Conservation (phyloP, 306 rosid genomes). For the Begonia peltatifolia region DNA sequence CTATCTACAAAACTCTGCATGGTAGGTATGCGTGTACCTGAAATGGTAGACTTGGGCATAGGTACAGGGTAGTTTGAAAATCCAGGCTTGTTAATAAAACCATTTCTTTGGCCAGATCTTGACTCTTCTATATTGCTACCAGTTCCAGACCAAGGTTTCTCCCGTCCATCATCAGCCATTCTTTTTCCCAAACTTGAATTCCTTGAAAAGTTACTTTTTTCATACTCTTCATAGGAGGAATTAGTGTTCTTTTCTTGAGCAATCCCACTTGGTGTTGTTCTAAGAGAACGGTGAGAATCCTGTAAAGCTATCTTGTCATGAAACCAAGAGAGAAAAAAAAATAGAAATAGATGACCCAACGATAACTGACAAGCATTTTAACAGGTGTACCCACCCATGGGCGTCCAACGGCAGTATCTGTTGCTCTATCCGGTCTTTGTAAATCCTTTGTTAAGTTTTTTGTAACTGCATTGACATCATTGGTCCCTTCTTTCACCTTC, state of each 20-base stretch:
- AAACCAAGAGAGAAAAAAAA: constrained; percentile 9
- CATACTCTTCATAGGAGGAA: constrained; percentile 37
- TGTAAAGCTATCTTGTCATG: constrained; percentile 27
- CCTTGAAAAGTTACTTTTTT: constrained; percentile 39
- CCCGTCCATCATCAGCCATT: constrained; percentile 33
- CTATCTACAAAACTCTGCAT: constrained; percentile 24
- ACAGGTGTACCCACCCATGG: constrained; percentile 54
- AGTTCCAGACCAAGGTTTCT: constrained; percentile 44
- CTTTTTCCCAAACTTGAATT: constrained; percentile 32
- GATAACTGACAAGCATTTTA: constrained; percentile 37
- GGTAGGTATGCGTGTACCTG: constrained; percentile 31
- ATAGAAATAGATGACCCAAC: constrained; percentile 2
- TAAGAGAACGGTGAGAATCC: constrained; percentile 38
- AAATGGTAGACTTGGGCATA: constrained; percentile 28
- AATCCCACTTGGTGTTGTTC: constrained; percentile 26
- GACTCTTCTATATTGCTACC: constrained; percentile 30
- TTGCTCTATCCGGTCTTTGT: constrained; percentile 34
- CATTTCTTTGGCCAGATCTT: constrained; percentile 50
- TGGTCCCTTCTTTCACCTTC: constrained; percentile 47
- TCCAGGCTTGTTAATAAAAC: constrained; percentile 35
- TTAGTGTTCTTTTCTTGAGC: constrained; percentile 41
- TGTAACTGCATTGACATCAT: constrained; percentile 33
- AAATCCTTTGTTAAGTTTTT: constrained; percentile 32
- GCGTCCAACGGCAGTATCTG: constrained; percentile 32
- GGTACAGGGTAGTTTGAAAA: constrained; percentile 31